phyloP scores from a whole-genome alignment of 768 basidiomycete species.

The Phanerochaete sordida region DNA sequence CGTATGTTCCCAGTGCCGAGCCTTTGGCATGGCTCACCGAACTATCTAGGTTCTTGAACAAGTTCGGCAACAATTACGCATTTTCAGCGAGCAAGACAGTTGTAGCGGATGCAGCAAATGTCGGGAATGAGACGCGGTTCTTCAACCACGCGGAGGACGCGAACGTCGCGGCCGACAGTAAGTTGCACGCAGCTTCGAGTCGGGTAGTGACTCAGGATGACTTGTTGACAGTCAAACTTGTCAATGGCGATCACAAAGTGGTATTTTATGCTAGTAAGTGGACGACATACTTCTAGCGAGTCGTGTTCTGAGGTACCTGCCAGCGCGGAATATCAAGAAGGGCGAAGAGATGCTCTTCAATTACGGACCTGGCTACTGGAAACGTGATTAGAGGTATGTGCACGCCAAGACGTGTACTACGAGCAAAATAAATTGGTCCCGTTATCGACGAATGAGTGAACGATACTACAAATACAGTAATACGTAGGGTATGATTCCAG shows the following conservation, averaged over 20 bases:
- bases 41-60: too few species aligned
- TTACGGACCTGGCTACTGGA: not conserved
- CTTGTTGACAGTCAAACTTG: not conserved
- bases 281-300: too few species aligned
- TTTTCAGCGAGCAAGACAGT: not conserved
- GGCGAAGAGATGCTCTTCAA: not conserved
- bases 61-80: too few species aligned
- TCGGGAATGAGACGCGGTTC: not conserved
- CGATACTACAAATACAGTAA: not conserved
- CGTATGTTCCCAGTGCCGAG: too few species aligned
- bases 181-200: not conserved
- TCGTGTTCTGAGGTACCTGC: too few species aligned
- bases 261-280: not conserved
- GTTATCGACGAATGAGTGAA: not conserved
- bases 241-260: not conserved
- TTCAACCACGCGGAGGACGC: not conserved
- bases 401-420: not conserved
- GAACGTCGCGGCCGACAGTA: not conserved
- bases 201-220: not conserved
- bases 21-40: not conserved
- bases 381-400: not conserved
- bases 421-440: not conserved
- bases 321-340: not conserved
- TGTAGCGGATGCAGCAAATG: not conserved
- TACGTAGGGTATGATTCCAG: not conserved